Conservation (phyloP, 106 monocot species). For the Platanthera zijinensis region DNA sequence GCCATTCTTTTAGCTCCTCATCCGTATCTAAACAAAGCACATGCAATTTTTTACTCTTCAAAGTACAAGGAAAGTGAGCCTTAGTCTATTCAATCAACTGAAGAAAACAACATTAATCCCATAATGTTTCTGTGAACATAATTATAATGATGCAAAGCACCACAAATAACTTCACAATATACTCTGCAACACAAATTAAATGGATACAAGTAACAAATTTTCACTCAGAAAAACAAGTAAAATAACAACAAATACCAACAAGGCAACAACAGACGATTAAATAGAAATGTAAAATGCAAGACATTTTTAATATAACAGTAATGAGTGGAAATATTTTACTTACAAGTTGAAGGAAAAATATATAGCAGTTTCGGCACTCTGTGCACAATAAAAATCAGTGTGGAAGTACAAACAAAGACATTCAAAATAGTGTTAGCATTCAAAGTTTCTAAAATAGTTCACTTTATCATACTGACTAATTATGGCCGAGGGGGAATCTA, state of each 20-base stretch:
- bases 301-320: neutral
- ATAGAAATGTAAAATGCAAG: neutral
- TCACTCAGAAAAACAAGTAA: neutral
- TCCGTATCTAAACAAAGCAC: slow-evolving; percentile 60
- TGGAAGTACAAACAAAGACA: neutral
- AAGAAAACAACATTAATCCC: neutral
- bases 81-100: neutral
- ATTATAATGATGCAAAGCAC: neutral
- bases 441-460: neutral
- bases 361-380: neutral
- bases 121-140: neutral
- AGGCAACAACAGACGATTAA: neutral
- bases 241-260: neutral
- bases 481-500: neutral
- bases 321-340: neutral
- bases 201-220: neutral
- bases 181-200: neutral
- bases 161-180: neutral
- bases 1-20: slow-evolving; percentile 98
- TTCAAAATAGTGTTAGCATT: neutral
- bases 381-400: neutral
- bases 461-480: neutral
- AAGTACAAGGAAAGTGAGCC: neutral
- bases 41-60: neutral
- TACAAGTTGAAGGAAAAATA: neutral